Conservation (phyloP, 2,329 filamentous ascomycete genomes). For the Cladobotryum protrusum region DNA sequence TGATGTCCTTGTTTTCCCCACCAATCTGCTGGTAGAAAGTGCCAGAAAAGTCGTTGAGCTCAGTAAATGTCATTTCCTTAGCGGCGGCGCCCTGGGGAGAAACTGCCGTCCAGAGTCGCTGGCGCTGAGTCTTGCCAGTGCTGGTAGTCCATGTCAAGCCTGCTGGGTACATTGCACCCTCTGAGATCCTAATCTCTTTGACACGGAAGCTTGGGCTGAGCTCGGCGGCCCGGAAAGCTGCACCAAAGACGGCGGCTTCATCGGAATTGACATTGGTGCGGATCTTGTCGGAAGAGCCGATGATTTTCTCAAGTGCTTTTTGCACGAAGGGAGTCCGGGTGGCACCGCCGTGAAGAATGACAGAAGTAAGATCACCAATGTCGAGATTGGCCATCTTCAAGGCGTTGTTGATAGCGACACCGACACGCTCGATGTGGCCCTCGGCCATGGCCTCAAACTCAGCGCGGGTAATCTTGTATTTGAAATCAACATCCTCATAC, state of each 20-base stretch:
- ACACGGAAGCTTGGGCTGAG: constrained; percentile 94
- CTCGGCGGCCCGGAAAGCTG: constrained; percentile 86
- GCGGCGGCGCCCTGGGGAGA: constrained; percentile 66
- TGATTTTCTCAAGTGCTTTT: constrained; percentile 71
- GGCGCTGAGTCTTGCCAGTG: constrained; percentile 64
- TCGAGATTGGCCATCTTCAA: constrained; percentile 67
- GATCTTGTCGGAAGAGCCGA: constrained; percentile 69
- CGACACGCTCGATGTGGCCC: constrained; percentile 61
- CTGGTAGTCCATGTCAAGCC: constrained; percentile 67
- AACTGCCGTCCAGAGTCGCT: constrained; percentile 75
- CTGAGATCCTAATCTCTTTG: constrained; percentile 87
- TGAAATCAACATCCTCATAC: constrained; percentile 88
- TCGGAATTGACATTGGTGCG: constrained; percentile 81
- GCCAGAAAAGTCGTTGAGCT: constrained; percentile 74
- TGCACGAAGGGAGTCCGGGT: constrained; percentile 93
- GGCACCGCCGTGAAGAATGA: constrained; percentile 89
- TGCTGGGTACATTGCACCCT: constrained; percentile 67
- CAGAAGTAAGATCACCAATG: constrained; percentile 71
- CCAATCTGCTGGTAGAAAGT: constrained; percentile 69
- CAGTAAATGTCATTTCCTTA: constrained; percentile 83
- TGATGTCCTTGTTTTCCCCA: constrained; percentile 53
- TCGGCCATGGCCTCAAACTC: constrained; percentile 76
- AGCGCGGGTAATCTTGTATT: constrained; percentile 68
- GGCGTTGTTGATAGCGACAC: constrained; percentile 64
- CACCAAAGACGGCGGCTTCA: constrained; percentile 92